Evolutionary conservation across 2,329 filamentous ascomycete genomes (phyloP), one percentile per base, ranked within the genome.

Genomic region (Cercospora sojina): DNA sequence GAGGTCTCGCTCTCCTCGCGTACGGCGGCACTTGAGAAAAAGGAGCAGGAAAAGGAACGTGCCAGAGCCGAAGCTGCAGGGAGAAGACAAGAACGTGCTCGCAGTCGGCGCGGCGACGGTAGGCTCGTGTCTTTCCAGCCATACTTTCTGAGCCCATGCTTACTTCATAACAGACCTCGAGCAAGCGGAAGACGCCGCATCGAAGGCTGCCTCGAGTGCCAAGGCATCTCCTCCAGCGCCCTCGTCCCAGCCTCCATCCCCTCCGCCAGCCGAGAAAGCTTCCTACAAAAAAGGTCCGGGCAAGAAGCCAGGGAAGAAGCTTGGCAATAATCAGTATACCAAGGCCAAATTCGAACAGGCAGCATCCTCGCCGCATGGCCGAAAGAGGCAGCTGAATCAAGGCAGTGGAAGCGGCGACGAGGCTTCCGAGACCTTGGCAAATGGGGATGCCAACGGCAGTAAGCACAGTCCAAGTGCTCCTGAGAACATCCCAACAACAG

Each of bases 31-130:
- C 86, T 90, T 68, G 86, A 87, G 67, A 90, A 92, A 31, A 79
- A 80, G 41, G 82, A 84, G 31, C 82, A 80, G 72, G 92, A 96
- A 70, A 87, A 87, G 62, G 92, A 96, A 73, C 83, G 86, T 56
- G 88, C 90, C 71, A 86, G 89, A 64, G 85, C 86, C 31, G 93
- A 97, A 75, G 88, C 90, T 35, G 88, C 89, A 25, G 91, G 85
- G 72, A 91, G 93, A 77, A 86, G 93, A 67, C 95, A 94, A 82
- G 91, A 90, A 59, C 87, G 92, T 64, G 89, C 91, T 49, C 93
- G 95, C 71, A 86, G 92, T 69, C 87, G 93, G 72, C 89, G 92
- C 77, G 89, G 85, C 71, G 93, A 97, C 75, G 92, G 92, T 93
- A 83, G 74, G 81, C 72, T 53, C 25, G 10, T 49, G 18, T 20